Base-by-base conservation (phyloP, 2,329 filamentous ascomycete species). In the Hypoxylon sp. region DNA sequence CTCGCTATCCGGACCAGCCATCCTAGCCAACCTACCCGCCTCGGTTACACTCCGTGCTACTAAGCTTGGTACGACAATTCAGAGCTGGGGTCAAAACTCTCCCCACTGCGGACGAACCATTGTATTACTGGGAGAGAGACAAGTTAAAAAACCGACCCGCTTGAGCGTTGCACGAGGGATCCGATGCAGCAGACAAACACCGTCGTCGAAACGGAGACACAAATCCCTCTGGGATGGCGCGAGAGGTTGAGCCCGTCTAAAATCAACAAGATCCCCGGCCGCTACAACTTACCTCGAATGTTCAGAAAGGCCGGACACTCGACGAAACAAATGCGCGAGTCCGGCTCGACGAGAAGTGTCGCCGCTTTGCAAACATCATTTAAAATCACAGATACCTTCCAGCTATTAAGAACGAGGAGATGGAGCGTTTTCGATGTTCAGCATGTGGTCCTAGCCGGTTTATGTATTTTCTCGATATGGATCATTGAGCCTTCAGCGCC, bases 371-470 rank as follows among this genome's bases (percentile, higher is more conserved):
- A 97, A 80, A 94, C 90, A 14, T 97, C 94, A 0, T 92, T 94
- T 80, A 94, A 91, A 72, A 90, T 93, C 4, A 84, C 87, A 75
- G 91, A 97, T 76, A 94, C 93, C 11, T 80, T 98, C 67, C 87
- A 89, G 67, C 88, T 91, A 38, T 84, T 98, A 69, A 90, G 91
- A 74, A 87, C 87, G 66, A 93, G 96, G 78, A 89, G 89, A 70
- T 98, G 93, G 93, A 91, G 87, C 56, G 83, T 90, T 56, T 92
- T 94, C 78, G 95, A 98, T 80, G 86, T 92, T 43, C 94, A 98
- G 81, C 97, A 98, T 79, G 79, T 93, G 55, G 83, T 95, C 63
- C 82, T 97, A 28, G 87, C 90, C 65, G 86, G 91, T 59, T 80
- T 97, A 53, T 89, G 89, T 73, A 88, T 97, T 73, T 97, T 97